phyloP scores from a whole-genome alignment of 805 yeast genomes.

The Maudiozyma turicensis region DNA sequence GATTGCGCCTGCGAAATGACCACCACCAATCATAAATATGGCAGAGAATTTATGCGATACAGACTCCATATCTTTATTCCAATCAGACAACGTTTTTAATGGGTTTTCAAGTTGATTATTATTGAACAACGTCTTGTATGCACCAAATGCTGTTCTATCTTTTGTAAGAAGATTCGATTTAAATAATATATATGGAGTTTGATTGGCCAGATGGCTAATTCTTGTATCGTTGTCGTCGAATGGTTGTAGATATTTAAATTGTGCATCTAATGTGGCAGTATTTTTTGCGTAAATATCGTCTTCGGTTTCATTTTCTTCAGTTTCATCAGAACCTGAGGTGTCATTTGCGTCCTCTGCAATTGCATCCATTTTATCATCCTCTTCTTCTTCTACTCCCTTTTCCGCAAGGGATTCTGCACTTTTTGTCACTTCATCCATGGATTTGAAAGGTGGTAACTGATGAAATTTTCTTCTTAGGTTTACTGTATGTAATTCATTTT shows the following conservation, averaged over 20 bases:
- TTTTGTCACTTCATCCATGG: constrained; percentile 14
- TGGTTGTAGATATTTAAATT: not conserved
- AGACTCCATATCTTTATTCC: constrained; percentile 24
- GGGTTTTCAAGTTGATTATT: constrained; percentile 39
- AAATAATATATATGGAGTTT: constrained; percentile 59
- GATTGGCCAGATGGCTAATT: constrained; percentile 50
- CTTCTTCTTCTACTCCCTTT: constrained; percentile 18
- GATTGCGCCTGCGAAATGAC: constrained; percentile 95
- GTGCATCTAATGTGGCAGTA: constrained; percentile 8
- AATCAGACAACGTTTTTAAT: constrained; percentile 34
- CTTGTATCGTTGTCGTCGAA: constrained; percentile 5
- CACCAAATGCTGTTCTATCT: constrained; percentile 43
- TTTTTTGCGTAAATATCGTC: constrained; percentile 16
- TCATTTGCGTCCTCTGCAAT: not conserved
- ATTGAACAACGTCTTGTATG: constrained; percentile 55
- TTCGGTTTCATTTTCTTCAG: constrained; percentile 13
- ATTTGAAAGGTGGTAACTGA: constrained; percentile 36
- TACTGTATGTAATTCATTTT: constrained; percentile 47
- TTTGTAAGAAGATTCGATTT: constrained; percentile 38
- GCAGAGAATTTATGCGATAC: constrained; percentile 45
- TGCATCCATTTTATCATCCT: not conserved
- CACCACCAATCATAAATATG: constrained; percentile 90
- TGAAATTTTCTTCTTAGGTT: constrained; percentile 47
- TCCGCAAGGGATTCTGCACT: constrained; percentile 32
- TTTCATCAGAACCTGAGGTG: constrained; percentile 7